Evolutionary conservation across 2,329 filamentous ascomycete species (phyloP).

Genomic region (Xylariaceae sp.): DNA sequence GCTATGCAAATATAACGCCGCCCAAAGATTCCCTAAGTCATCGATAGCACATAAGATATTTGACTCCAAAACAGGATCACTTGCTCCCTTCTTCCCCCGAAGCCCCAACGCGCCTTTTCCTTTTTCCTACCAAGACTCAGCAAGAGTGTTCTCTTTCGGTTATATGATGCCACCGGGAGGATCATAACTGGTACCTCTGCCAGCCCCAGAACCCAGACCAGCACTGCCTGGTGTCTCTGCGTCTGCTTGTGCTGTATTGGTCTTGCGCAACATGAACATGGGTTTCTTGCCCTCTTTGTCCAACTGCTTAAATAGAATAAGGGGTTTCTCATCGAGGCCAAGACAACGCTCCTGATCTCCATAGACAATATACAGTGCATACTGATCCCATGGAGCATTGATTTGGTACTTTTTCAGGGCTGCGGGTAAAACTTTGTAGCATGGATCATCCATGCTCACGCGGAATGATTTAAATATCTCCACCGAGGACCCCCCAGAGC

Average conservation of each 20-base stretch:
- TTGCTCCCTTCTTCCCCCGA: not conserved
- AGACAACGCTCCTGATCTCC: slow-evolving; percentile 96
- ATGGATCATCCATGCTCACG: slow-evolving; percentile 96
- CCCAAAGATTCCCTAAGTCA: too few relatives aligned
- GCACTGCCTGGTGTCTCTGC: slow-evolving; percentile 50
- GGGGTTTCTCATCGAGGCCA: slow-evolving; percentile 84
- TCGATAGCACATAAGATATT: not conserved
- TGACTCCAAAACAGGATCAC: not conserved
- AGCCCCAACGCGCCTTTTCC: not conserved
- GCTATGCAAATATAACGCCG: too few relatives aligned
- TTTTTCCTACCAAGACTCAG: too few relatives aligned
- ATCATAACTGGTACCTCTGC: slow-evolving; percentile 49
- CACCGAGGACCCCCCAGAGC: slow-evolving; percentile 58
- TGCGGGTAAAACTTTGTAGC: slow-evolving; percentile 92
- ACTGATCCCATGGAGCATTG: slow-evolving; percentile 94
- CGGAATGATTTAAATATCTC: slow-evolving; percentile 99
- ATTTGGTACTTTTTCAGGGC: slow-evolving; percentile 98
- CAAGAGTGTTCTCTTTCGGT: slow-evolving; percentile 10
- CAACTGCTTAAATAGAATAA: slow-evolving; percentile 95
- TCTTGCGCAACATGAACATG: slow-evolving; percentile 94
- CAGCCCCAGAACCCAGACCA: slow-evolving; percentile 42
- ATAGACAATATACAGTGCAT: slow-evolving; percentile 96
- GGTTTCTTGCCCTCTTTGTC: slow-evolving; percentile 97
- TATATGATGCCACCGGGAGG: slow-evolving; percentile 59
- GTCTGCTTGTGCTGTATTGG: slow-evolving; percentile 50